Base-by-base conservation (phyloP, 805 yeast species). In the Candida multigemmis region DNA sequence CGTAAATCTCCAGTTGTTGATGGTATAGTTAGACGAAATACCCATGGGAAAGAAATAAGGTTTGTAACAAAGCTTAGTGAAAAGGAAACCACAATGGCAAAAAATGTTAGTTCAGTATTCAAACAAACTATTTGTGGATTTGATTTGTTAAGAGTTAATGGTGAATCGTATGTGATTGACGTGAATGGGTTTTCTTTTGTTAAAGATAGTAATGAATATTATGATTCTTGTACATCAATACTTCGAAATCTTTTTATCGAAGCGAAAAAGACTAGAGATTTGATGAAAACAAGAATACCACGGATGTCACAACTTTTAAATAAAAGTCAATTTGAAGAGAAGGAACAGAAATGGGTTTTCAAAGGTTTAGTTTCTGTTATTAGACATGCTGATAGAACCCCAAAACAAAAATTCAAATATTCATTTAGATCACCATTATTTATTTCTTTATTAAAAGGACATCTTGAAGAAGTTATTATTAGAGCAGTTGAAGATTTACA, bases 1-100 rank as follows among this genome's bases (percentile, higher is more conserved):
- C 71, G 99, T 46, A 91, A 91, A 52, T 85, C 96, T 0, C 99
- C 99, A 1, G 98, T 91, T 3, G 98, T 91, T n/a, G 99, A 91
- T 57, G 99, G 99, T 24, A 83, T 91, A 32, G 99, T 91, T 14
- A 71, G 96, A 46, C 72, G 99, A 51, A 91, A 91, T 48, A 87
- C 97, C 1, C 94, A 87, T 44, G 99, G 99, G 24, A 91, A 91
- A 52, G 99, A 91, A 56, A 78, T 91, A 24, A 69, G 99, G 37
- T 91, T 81, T 46, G 69, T 91, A 19, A 89, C 98, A 1, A 75
- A 79, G 38, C 61, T 91, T 28, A 60, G 82, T 2, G 71, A 67
- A 4, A 80, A 73, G 26, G 99, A 91, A 51, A 76, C 71, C 27
- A 56, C 57, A 17, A 86, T 87, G 71, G 99, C 99, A 2, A 57